Conservation (phyloP, 2,329 filamentous ascomycete genomes). For the Aspergillus sp. region DNA sequence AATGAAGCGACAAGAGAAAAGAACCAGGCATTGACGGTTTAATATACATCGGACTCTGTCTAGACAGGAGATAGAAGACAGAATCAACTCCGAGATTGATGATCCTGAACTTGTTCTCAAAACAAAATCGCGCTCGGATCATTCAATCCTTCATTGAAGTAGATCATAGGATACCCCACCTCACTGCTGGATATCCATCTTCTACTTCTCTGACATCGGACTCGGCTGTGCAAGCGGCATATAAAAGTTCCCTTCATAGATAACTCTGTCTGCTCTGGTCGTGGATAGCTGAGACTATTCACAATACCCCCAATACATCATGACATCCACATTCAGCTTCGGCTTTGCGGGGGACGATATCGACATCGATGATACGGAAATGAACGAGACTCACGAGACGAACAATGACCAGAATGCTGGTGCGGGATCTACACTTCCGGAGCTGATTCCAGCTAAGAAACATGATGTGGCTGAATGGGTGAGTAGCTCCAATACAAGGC, state of each 20-base stretch:
- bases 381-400: constrained; percentile 22
- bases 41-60: background rate
- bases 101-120: too few relatives aligned
- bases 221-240: too few relatives aligned
- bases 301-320: background rate
- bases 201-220: background rate
- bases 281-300: background rate
- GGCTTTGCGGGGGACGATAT: constrained; percentile 63
- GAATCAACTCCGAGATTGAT: too few relatives aligned
- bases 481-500: constrained; percentile 27
- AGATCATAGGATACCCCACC: background rate
- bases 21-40: background rate
- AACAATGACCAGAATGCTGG: constrained; percentile 12
- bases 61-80: background rate
- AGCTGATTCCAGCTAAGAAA: constrained; percentile 38
- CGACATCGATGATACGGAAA: constrained; percentile 47
- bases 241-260: background rate
- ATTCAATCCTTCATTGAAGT: background rate
- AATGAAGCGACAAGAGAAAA: background rate
- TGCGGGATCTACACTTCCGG: constrained; percentile 27
- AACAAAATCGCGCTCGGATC: too few relatives aligned
- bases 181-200: background rate
- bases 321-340: constrained; percentile 53
- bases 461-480: constrained; percentile 54
- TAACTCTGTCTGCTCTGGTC: background rate